phyloP scores from a whole-genome alignment of 164 flowering plant species.

The Vitis vinifera region ASM3070453v1 NC_081811.1:8504501-8505000 shows the following conservation, averaged over 20 bases:
- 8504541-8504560: too few species aligned
- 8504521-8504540: too few species aligned
- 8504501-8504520: too few species aligned
- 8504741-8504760: conserved; percentile 33
- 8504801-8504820: conserved; percentile 27
- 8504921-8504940: conserved; percentile 26
- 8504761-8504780: conserved; percentile 26
- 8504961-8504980: conserved; percentile 26
- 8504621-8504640: neutral
- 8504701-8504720: conserved; percentile 15
- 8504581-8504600: too few species aligned
- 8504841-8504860: conserved; percentile 32
- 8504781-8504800: conserved; percentile 27
- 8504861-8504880: conserved; percentile 28
- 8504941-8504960: conserved; percentile 32
- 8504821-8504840: conserved; percentile 19
- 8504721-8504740: conserved; percentile 14
- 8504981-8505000: conserved; percentile 41
- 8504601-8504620: too few species aligned
- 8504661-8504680: neutral
- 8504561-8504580: too few species aligned
- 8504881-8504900: conserved; percentile 38
- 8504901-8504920: conserved; percentile 30
- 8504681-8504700: conserved; percentile 11
- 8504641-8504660: neutral